Percentiles rank a stretch among this genome's conserved stretches.
These are phyloP conservation scores for Middelhovenomyces tepae DNA, from an alignment of 805 yeast genomes.

Conservation along the genomic window DNA sequence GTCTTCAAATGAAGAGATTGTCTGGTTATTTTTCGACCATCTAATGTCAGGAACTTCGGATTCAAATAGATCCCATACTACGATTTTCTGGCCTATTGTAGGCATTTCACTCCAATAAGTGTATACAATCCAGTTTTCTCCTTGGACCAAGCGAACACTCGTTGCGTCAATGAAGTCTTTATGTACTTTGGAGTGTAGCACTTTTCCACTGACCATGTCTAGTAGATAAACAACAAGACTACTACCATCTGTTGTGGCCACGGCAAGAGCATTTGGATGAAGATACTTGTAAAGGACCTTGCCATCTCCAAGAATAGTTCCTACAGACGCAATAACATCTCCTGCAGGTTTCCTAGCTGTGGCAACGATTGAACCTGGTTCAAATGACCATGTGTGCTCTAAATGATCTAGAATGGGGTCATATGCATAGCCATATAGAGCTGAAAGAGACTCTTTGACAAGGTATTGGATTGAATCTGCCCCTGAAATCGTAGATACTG, in stretches of 20 bases:
- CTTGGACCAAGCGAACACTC: conserved; percentile 47
- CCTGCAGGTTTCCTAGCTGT: conserved; percentile 33
- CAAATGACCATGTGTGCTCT: conserved; percentile 32
- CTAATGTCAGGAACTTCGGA: conserved; percentile 46
- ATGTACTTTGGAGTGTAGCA: conserved; percentile 39
- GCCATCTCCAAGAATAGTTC: conserved; percentile 59
- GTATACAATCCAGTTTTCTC: conserved; percentile 79
- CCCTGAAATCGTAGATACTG: too few species aligned
- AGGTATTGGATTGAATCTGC: too few species aligned
- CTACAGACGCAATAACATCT: conserved; percentile 48
- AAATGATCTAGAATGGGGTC: conserved; percentile 12
- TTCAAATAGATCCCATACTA: conserved; percentile 73
- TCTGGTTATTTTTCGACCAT: conserved; percentile 16
- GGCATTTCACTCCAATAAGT: conserved; percentile 47
- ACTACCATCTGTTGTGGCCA: conserved; percentile 33
- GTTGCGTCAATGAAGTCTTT: conserved; percentile 34
- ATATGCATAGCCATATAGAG: too few species aligned
- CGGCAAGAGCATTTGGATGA: conserved; percentile 55
- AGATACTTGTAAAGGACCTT: conserved; percentile 76
- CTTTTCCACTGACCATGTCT: conserved; percentile 63
- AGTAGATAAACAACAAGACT: conserved; percentile 43
- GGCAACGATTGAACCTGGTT: conserved; percentile 33
- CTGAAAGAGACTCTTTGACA: too few species aligned
- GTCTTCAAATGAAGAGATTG: conserved; percentile 30
- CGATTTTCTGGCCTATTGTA: conserved; percentile 44